Evolutionary conservation across 169 alveolate species (phyloP).

Genomic region (Amoebophrya sp.): DNA sequence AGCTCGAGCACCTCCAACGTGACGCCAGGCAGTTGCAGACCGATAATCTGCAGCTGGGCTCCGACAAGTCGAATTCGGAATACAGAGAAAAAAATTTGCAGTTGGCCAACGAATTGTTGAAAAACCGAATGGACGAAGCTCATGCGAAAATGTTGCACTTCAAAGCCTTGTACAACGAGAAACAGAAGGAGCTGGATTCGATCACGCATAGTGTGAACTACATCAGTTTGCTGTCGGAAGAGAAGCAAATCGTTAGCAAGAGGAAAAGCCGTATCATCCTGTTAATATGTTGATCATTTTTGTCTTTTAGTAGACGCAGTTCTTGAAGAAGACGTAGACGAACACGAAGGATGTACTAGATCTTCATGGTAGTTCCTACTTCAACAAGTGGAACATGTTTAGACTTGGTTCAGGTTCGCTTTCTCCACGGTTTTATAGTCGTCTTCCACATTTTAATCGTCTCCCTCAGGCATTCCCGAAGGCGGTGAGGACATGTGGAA

Average conservation of each 20-base stretch:
- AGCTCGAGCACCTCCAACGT: background rate
- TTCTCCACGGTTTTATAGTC: no score
- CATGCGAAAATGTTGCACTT: background rate
- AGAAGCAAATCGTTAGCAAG: background rate
- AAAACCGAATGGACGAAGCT: background rate
- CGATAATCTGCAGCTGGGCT: background rate
- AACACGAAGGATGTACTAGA: no score
- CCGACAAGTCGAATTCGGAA: background rate
- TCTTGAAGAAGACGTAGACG: no score
- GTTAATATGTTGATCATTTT: background rate
- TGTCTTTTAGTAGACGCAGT: no score
- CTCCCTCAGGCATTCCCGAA: background rate
- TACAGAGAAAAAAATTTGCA: background rate
- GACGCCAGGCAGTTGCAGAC: background rate
- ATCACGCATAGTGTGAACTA: background rate
- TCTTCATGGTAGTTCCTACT: no score
- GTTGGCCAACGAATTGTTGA: background rate
- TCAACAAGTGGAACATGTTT: no score
- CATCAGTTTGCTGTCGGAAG: background rate
- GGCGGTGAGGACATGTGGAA: slow-evolving; percentile 28
- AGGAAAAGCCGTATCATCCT: background rate
- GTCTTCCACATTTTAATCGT: no score
- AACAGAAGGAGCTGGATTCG: background rate
- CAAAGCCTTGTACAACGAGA: background rate
- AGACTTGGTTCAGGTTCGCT: no score